These are phyloP conservation scores for Peronosclerospora sorghi DNA, from an alignment of 352 stramenopile genomes.

Conservation along the genomic window DNA sequence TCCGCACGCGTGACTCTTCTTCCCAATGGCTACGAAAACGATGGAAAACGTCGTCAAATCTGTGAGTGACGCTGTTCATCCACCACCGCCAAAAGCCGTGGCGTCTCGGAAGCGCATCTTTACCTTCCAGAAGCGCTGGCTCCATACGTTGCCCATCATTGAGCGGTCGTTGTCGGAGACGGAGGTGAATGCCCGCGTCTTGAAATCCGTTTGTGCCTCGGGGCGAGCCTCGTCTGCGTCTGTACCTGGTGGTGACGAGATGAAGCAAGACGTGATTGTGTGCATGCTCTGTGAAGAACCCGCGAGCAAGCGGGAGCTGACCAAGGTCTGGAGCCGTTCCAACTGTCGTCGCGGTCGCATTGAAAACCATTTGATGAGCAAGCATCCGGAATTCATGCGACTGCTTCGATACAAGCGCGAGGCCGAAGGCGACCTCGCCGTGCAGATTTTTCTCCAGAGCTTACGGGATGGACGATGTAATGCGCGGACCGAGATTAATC, in stretches of 20 bases:
- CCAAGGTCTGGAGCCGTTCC: slow-evolving; percentile 61
- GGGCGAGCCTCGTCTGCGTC: slow-evolving; percentile 1
- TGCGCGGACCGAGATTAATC: slow-evolving; percentile 52
- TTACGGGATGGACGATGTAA: slow-evolving; percentile 64
- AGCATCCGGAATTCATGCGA: slow-evolving; percentile 74
- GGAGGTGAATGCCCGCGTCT: slow-evolving; percentile 17
- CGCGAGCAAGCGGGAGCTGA: slow-evolving; percentile 36
- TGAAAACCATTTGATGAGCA: slow-evolving; percentile 71
- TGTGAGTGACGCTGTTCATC: background rate
- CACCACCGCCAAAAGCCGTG: background rate
- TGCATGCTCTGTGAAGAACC: slow-evolving; percentile 75
- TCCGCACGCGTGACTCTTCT: background rate
- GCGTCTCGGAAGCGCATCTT: slow-evolving; percentile 57
- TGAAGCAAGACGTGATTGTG: slow-evolving; percentile 41
- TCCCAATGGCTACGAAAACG: slow-evolving; percentile 3
- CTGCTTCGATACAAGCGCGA: slow-evolving; percentile 72
- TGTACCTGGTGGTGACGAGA: slow-evolving; percentile 9
- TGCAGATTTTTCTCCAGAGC: slow-evolving; percentile 70
- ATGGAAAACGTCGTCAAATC: background rate
- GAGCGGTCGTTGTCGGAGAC: slow-evolving; percentile 46
- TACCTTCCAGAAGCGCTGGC: slow-evolving; percentile 72
- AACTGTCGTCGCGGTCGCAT: slow-evolving; percentile 69
- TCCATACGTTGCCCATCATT: slow-evolving; percentile 69
- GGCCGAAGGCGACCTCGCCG: slow-evolving; percentile 47
- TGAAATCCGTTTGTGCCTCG: slow-evolving; percentile 13